phyloP scores from a whole-genome alignment of 352 stramenopile species.

The Phytophthora sansomeana region DNA sequence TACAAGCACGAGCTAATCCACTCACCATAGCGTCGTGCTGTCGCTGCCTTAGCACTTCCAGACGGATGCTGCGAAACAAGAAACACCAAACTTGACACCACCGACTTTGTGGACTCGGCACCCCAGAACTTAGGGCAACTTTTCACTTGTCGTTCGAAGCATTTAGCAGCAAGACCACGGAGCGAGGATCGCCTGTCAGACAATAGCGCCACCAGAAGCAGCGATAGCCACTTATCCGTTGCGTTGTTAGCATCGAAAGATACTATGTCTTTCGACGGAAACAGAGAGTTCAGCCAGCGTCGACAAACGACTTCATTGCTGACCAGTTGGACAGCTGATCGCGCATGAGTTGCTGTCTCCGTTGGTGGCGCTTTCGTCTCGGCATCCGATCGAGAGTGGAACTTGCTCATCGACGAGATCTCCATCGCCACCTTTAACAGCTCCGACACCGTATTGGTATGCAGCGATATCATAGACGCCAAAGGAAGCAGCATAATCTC shows the following conservation, averaged over 20 bases:
- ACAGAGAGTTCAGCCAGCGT: conserved; percentile 54
- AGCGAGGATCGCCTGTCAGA: conserved; percentile 42
- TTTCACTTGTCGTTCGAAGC: conserved; percentile 49
- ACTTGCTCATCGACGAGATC: conserved; percentile 35
- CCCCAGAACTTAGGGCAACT: conserved; percentile 45
- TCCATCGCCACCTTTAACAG: conserved; percentile 53
- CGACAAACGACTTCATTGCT: conserved; percentile 22
- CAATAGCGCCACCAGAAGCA: conserved; percentile 50
- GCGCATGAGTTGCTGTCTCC: conserved; percentile 38
- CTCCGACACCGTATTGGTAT: conserved; percentile 33
- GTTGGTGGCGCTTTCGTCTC: conserved; percentile 4
- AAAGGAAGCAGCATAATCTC: conserved; percentile 69
- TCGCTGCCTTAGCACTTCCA: conserved; percentile 5
- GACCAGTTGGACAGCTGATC: conserved; percentile 47
- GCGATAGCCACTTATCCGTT: conserved; percentile 42
- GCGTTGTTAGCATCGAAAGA: neutral
- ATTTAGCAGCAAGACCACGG: conserved; percentile 31
- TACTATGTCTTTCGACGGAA: conserved; percentile 12
- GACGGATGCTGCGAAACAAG: conserved; percentile 50
- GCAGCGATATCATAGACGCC: conserved; percentile 49
- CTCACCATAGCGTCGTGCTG: conserved; percentile 15
- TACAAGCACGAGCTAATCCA: conserved; percentile 61
- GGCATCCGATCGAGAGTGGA: conserved; percentile 6
- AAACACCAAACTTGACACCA: conserved; percentile 74
- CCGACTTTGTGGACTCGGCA: conserved; percentile 40